Conservation (phyloP, 305 asterid species). For the Euphrasia arctica region DNA sequence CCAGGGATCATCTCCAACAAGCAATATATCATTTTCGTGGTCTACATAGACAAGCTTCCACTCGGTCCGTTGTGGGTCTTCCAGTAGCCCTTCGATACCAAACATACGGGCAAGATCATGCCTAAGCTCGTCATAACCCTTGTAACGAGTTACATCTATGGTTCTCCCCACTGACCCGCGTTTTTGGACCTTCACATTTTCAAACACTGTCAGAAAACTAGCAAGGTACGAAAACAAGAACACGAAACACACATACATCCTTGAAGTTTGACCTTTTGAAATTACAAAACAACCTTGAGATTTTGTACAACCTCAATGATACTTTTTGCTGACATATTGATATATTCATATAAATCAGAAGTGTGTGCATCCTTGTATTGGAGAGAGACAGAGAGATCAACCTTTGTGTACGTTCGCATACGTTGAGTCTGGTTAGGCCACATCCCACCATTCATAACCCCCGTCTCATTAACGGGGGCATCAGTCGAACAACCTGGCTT, state of each 20-base stretch:
- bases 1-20: constrained; percentile 99
- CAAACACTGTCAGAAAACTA: constrained; percentile 19
- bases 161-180: constrained; percentile 98
- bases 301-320: not conserved
- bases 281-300: not conserved
- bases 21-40: constrained; percentile 88
- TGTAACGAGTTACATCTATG: constrained; percentile 84
- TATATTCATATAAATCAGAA: not conserved
- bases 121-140: constrained; percentile 84
- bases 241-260: not conserved
- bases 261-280: too few relatives aligned
- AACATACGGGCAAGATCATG: constrained; percentile 93
- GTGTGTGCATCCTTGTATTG: too few relatives aligned
- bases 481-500: constrained; percentile 76
- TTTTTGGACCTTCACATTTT: constrained; percentile 74
- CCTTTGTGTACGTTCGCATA: constrained; percentile 97
- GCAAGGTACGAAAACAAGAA: constrained; percentile 2
- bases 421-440: constrained; percentile 91
- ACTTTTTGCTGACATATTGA: too few relatives aligned
- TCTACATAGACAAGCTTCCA: constrained; percentile 99
- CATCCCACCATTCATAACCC: constrained; percentile 52
- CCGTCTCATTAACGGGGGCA: constrained; percentile 56
- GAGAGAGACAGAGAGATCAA: constrained; percentile 20
- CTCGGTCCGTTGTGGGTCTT: constrained; percentile 81
- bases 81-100: constrained; percentile 83